phyloP scores from a whole-genome alignment of 176 grass and related monocot species.

The Musa troglodytarum region DNA sequence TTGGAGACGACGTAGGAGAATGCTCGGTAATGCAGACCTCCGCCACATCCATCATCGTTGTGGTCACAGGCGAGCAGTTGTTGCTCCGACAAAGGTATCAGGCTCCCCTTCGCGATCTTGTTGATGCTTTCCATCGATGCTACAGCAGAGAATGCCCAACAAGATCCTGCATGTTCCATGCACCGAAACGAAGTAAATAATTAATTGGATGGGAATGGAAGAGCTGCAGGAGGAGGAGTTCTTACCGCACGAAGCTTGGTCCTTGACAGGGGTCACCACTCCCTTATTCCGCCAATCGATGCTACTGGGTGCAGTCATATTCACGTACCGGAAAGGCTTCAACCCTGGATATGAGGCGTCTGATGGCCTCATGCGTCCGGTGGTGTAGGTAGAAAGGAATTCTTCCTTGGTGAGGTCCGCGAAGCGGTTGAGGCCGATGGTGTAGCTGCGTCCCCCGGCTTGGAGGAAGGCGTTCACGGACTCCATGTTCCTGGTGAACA shows the following conservation, averaged over 20 bases:
- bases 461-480: neutral
- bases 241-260: too few species aligned
- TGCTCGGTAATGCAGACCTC: slow-evolving; percentile 10
- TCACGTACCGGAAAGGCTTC: too few species aligned
- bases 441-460: neutral
- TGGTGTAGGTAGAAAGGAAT: neutral
- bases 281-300: too few species aligned
- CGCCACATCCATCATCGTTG: slow-evolving; percentile 28
- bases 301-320: too few species aligned
- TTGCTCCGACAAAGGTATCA: slow-evolving; percentile 34
- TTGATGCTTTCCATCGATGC: slow-evolving; percentile 40
- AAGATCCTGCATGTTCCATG: slow-evolving; percentile 1
- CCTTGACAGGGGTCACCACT: too few species aligned
- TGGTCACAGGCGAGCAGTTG: slow-evolving; percentile 51
- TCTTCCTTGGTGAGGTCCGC: slow-evolving; percentile 71
- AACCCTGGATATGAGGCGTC: neutral
- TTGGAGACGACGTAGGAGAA: slow-evolving; percentile 31
- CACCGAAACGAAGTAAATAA: too few species aligned
- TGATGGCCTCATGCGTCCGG: neutral
- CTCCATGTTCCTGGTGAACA: slow-evolving; percentile 2
- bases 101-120: slow-evolving; percentile 24
- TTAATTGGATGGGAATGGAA: too few species aligned
- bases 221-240: too few species aligned
- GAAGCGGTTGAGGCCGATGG: slow-evolving; percentile 68
- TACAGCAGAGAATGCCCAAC: slow-evolving; percentile 41